Conservation (phyloP, 441 rosid genomes). For the Arabidopsis hybrid region DNA sequence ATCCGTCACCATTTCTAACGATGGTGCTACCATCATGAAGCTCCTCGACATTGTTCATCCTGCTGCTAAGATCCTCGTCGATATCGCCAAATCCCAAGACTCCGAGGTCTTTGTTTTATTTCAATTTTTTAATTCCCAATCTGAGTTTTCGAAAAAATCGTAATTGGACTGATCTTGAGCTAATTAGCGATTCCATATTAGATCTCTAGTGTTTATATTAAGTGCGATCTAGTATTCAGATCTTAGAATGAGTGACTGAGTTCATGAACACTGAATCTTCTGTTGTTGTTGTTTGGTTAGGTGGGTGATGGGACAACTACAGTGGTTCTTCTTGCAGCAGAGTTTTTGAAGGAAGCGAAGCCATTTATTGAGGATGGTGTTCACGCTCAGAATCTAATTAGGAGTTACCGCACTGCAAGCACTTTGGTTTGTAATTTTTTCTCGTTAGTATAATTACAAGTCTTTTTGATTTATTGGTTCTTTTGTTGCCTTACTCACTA, state of each 20-base stretch:
- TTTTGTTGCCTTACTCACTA: neutral
- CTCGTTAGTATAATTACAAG: neutral
- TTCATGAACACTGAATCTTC: constrained; percentile 5
- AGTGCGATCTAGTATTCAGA: constrained; percentile 19
- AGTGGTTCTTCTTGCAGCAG: constrained; percentile 94
- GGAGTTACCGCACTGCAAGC: constrained; percentile 87
- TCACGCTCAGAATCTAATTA: constrained; percentile 88
- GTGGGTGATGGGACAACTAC: constrained; percentile 99
- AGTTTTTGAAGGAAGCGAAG: constrained; percentile 96
- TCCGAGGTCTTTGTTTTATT: constrained; percentile 68
- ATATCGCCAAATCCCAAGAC: constrained; percentile 99
- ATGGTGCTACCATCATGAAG: constrained; percentile 99
- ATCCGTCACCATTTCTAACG: constrained; percentile 90
- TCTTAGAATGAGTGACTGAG: constrained; percentile 29
- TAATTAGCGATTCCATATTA: constrained; percentile 19
- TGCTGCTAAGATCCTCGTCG: constrained; percentile 97
- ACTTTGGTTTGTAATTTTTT: constrained; percentile 55
- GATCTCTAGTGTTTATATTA: constrained; percentile 3
- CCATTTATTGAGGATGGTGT: constrained; percentile 98
- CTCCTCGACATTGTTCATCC: constrained; percentile 95
- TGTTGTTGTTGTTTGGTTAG: constrained; percentile 47
- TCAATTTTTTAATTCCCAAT: constrained; percentile 1
- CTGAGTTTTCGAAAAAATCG: neutral
- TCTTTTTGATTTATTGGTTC: neutral
- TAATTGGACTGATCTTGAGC: neutral